A percentile compares a stretch with the other conserved stretches of the same genome.
These are phyloP conservation scores for Kondoa subrosea DNA, from an alignment of 768 basidiomycete species.

Conservation along the genomic window DNA sequence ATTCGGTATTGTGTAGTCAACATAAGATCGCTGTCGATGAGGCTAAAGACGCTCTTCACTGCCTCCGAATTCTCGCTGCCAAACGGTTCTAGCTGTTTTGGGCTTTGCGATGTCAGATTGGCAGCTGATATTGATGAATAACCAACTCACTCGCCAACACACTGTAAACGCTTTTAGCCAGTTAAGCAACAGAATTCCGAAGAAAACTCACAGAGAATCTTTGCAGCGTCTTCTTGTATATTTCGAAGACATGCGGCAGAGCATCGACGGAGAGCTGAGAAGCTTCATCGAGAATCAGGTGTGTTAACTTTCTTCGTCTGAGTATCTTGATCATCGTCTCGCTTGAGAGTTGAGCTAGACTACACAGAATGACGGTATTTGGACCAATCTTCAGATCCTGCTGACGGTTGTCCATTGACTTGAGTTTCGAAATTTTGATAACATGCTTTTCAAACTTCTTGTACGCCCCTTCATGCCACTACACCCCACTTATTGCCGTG, in stretches of 20 bases:
- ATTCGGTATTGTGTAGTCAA: background rate
- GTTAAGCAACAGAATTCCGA: background rate
- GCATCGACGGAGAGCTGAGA: background rate
- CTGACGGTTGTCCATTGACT: background rate
- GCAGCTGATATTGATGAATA: background rate
- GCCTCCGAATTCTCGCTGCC: background rate
- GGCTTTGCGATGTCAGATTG: background rate
- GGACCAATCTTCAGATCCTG: background rate
- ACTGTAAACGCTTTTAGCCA: background rate
- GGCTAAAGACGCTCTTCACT: background rate
- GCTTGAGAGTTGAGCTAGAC: background rate
- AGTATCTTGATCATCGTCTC: background rate
- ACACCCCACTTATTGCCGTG: too few relatives aligned
- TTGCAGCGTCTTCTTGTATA: background rate
- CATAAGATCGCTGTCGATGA: background rate
- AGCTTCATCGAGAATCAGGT: background rate
- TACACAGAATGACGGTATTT: background rate
- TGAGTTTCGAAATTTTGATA: background rate
- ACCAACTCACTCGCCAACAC: background rate
- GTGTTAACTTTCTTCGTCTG: background rate
- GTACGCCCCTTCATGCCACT: too few relatives aligned
- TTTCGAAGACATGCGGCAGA: background rate
- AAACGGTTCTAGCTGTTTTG: background rate
- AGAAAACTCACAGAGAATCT: background rate
- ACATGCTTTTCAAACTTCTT: background rate